Evolutionary conservation across 2,329 filamentous ascomycete species (phyloP), one percentile per base, ranked within the genome.

Genomic region (Endocalyx cinctus): DNA sequence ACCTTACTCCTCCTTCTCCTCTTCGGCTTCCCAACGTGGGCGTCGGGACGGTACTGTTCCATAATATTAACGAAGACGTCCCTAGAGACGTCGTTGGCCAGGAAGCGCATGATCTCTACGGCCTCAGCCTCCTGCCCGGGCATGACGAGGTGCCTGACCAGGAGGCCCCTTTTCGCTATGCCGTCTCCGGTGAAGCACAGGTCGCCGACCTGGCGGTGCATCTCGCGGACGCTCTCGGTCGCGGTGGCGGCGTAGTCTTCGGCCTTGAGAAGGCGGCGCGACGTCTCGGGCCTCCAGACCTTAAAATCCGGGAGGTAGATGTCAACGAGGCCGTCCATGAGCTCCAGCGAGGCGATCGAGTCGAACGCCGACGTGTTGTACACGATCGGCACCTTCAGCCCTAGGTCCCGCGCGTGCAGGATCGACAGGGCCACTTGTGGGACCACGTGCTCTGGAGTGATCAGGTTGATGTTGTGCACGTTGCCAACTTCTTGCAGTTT

Each of bases 231-330:
- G 51, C 83, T 88, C 58, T 89, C 84, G 58, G 72, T 77, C 1
- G 87, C 86, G 0, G 78, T 77, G 8, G 72, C 64, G 1, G 81
- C 74, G 55, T 90, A 92, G 54, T 87, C 75, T 29, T 87, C 82
- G 4, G 83, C 82, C 55, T 94, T 94, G 22, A 92, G 69, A 18
- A 92, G 63, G 10, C 85, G 69, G 47, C 74, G 81, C 14, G 82
- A 82, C 1, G 83, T 82, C 15, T 58, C 64, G 2, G 69, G 58
- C 17, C 74, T 74, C 85, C 84, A 92, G 8, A 89, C 77, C 57
- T 94, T 92, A 67, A 92, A 92, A 54, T 94, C 86, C 0, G 86
- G 82, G n/a, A 94, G 66, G 54, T 92, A 94, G 27, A 94, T 87
- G 54, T 92, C 86, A 0, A 92, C 77, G 17, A 94, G 64, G 0